Base-by-base conservation (phyloP, 73 alveolate species). In the Tetrahymena malaccensis region DNA sequence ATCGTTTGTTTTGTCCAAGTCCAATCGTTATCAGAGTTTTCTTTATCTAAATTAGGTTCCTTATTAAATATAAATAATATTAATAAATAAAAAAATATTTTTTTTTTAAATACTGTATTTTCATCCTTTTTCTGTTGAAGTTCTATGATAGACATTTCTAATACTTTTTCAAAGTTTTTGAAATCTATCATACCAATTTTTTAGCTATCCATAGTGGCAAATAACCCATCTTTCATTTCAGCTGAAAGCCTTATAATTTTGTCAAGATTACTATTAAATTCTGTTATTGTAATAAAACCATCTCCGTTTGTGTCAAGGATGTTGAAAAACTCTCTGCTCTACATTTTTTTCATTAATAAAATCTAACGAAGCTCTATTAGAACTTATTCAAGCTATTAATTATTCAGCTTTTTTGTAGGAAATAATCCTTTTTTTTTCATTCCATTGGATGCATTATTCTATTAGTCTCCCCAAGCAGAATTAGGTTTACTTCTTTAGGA, bases 151-250 rank as follows among this genome's bases (percentile, higher is more conserved):
- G 70, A 35, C 94, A 97, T 34, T 3, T 70, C 89, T 27, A 70
- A 31, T 25, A 70, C 43, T 17, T 89, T 89, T 21, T 96, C 84
- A 97, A 98, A 98, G 34, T 96, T 96, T 27, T 98, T 98, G 85
- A 96, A 97, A 96, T 98, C 99, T 10, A 98, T 97, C 57, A 98
- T 57, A 22, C 99, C 99, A 25, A 97, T 98, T 33, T 96, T 96
- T 85, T 97, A 84, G 40, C 84, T 97, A 89, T 98, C 99, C 99
- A 98, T 98, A 57, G 96, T 84, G 3, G 99, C 99, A 95, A 98
- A 98, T 38, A 98, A 94, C 43, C 98, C 98, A 94, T 98, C 98
- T 94, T 98, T 98, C 34, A 97, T 97, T 27, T 97, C 98, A 85
- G 96, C 89, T 56, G 98, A 96, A 17, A 98, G 95, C 43, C 95